These are phyloP conservation scores for Aspergillus pseudoterreus DNA, from an alignment of 2,329 filamentous ascomycete genomes.

Conservation along the genomic window DNA sequence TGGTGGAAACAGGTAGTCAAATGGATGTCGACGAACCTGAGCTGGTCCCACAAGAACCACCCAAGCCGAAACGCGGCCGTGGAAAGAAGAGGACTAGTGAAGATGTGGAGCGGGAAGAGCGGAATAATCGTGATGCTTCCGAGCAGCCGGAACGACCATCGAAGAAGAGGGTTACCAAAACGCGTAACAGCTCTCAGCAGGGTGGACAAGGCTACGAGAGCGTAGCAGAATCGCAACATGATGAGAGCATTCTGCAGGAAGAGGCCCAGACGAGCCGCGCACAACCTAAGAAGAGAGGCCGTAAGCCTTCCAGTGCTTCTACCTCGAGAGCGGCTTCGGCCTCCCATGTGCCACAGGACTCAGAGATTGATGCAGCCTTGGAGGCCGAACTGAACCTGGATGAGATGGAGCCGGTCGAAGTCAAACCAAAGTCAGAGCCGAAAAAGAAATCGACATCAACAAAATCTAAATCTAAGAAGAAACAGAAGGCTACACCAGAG, in stretches of 20 bases:
- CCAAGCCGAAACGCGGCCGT: constrained; percentile 35
- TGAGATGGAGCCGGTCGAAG: constrained; percentile 44
- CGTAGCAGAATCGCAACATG: constrained; percentile 26
- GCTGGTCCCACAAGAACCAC: constrained; percentile 23
- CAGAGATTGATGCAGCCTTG: constrained; percentile 63
- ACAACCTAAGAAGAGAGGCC: constrained; percentile 38
- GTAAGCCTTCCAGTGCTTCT: constrained; percentile 49
- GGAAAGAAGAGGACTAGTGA: constrained; percentile 64
- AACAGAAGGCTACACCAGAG: constrained; percentile 19
- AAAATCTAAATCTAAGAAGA: constrained; percentile 29
- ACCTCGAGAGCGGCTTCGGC: constrained; percentile 47
- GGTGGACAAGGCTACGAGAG: constrained; percentile 34
- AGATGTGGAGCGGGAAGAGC: constrained; percentile 40
- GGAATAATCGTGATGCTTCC: constrained; percentile 8
- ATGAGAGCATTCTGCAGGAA: constrained; percentile 16
- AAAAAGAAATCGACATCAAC: constrained; percentile 20
- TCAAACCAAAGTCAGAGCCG: constrained; percentile 14
- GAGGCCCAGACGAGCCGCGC: constrained; percentile 46
- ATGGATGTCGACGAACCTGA: constrained; percentile 28
- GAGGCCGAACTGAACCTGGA: constrained; percentile 62
- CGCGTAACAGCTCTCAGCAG: constrained; percentile 48
- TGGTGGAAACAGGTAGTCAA: constrained; percentile 42
- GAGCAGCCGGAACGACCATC: constrained; percentile 40
- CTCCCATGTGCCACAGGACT: constrained; percentile 54
- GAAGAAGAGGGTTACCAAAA: constrained; percentile 58